Evolutionary conservation across 495 filamentous ascomycete species (phyloP).

Genomic region (Tuber aestivum): DNA sequence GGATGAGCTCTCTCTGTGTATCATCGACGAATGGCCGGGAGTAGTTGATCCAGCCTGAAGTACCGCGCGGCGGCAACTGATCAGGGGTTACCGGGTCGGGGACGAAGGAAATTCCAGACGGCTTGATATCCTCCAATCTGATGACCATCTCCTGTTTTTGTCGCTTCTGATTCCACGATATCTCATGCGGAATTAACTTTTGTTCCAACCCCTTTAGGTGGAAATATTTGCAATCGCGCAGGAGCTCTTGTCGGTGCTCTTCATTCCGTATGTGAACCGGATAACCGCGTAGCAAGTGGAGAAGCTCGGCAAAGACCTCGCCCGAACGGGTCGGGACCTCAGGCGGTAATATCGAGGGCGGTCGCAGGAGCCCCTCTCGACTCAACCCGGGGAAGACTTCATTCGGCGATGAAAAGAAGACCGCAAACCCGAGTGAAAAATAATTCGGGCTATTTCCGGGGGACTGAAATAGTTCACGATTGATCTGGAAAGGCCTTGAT

Average conservation of each 20-base stretch:
- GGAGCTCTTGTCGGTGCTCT: conserved; percentile 68
- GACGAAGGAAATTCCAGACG: conserved; percentile 67
- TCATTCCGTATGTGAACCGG: conserved; percentile 69
- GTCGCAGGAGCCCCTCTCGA: conserved; percentile 72
- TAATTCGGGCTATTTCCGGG: conserved; percentile 91
- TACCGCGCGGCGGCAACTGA: conserved; percentile 5
- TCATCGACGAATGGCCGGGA: conserved; percentile 78
- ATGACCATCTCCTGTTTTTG: conserved; percentile 70
- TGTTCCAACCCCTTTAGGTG: conserved; percentile 89
- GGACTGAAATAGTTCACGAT: conserved; percentile 75
- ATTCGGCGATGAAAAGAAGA: conserved; percentile 74
- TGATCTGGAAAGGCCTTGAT: conserved; percentile 76
- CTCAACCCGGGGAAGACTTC: conserved; percentile 85
- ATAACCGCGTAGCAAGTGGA: conserved; percentile 87
- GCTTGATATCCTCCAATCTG: conserved; percentile 75
- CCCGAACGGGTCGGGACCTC: conserved; percentile 72
- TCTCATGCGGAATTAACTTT: conserved; percentile 69
- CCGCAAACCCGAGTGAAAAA: conserved; percentile 85
- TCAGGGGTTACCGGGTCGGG: conserved; percentile 43
- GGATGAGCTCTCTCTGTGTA: conserved; percentile 62
- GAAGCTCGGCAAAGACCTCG: conserved; percentile 70
- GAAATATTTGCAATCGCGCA: conserved; percentile 87
- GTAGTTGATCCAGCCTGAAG: conserved; percentile 63
- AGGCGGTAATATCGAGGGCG: conserved; percentile 78
- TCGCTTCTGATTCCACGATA: conserved; percentile 66